Conservation (phyloP, 352 stramenopile genomes). For the Globisporangium carolinianum region DNA sequence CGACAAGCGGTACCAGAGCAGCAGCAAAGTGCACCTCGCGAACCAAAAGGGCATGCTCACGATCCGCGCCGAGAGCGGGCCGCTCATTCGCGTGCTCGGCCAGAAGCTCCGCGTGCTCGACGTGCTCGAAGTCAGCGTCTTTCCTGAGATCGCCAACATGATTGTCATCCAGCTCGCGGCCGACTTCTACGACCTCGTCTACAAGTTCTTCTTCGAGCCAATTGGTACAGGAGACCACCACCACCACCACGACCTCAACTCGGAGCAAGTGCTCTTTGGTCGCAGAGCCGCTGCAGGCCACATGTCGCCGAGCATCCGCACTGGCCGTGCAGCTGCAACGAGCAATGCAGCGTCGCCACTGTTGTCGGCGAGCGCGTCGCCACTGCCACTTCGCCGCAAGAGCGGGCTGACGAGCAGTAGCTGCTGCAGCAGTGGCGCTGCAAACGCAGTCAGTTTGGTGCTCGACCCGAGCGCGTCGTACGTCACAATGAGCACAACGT, state of each 20-base stretch:
- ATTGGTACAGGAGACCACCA: constrained; percentile 10
- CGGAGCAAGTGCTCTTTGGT: constrained; percentile 56
- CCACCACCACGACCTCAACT: constrained; percentile 24
- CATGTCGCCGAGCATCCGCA: constrained; percentile 1
- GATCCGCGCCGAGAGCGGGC: constrained; percentile 65
- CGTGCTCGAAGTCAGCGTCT: constrained; percentile 76
- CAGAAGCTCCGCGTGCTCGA: constrained; percentile 71
- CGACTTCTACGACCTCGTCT: constrained; percentile 79
- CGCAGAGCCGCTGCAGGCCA: constrained; percentile 19
- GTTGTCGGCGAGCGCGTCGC: not conserved
- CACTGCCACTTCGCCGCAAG: constrained; percentile 2
- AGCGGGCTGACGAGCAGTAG: constrained; percentile 9
- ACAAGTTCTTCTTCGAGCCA: constrained; percentile 83
- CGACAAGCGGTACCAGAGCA: constrained; percentile 42
- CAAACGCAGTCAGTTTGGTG: not conserved
- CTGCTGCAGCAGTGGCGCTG: constrained; percentile 2
- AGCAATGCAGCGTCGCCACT: not conserved
- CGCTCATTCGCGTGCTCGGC: constrained; percentile 49
- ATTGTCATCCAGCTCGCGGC: constrained; percentile 77
- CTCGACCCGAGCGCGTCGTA: constrained; percentile 5
- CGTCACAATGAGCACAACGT: not conserved
- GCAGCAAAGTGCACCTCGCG: constrained; percentile 13
- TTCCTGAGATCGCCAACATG: constrained; percentile 76
- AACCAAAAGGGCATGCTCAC: constrained; percentile 73
- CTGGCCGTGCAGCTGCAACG: constrained; percentile 1